These are phyloP conservation scores for Gillenia trifoliata DNA, from an alignment of 306 rosid species.

Conservation along the genomic window DNA sequence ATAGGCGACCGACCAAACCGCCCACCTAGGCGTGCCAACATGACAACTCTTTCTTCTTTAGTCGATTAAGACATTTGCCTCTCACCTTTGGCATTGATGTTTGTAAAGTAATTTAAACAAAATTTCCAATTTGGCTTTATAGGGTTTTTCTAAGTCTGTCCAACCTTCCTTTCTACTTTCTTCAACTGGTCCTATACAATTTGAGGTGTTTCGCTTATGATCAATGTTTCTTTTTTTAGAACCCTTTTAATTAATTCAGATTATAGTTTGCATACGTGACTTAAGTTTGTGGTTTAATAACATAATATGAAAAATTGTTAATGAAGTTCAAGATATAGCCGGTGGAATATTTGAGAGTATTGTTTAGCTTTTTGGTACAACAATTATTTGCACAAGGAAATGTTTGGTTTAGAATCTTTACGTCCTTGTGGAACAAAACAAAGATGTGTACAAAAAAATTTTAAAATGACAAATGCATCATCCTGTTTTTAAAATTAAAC, in stretches of 20 bases:
- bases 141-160: neutral
- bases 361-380: neutral
- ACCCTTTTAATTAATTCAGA: neutral
- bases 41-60: constrained; percentile 29
- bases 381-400: neutral
- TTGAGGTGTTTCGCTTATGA: neutral
- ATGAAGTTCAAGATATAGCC: neutral
- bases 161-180: neutral
- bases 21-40: constrained; percentile 35
- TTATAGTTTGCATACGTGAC: too few species aligned
- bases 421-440: neutral
- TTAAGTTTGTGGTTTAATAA: too few species aligned
- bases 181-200: neutral
- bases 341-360: neutral
- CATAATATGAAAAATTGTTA: too few species aligned
- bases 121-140: neutral
- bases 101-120: neutral
- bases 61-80: constrained; percentile 19
- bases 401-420: neutral
- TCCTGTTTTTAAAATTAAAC: neutral
- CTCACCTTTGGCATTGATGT: neutral
- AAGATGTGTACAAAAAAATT: neutral
- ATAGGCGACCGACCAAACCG: constrained; percentile 75
- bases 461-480: neutral
- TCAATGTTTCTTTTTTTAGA: neutral